These are phyloP conservation scores for Gracilaria caudata DNA, from an alignment of 23 red algal species.

Conservation along the genomic window DNA sequence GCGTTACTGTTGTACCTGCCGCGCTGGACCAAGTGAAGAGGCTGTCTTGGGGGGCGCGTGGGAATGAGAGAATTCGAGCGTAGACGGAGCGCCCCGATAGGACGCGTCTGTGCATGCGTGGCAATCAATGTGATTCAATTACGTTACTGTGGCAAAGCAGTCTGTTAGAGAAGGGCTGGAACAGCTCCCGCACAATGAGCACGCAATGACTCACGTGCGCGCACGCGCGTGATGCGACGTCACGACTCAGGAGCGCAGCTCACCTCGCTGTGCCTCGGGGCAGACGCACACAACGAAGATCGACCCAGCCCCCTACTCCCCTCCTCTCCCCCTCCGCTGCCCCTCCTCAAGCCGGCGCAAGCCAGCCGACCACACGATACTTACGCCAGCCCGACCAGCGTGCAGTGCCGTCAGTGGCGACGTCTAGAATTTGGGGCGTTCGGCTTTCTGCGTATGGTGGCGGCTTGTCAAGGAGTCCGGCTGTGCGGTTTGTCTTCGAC, in stretches of 20 bases:
- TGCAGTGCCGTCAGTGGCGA: neutral
- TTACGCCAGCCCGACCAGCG: neutral
- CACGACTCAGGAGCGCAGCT: neutral
- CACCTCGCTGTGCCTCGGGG: neutral
- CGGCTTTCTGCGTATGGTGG: neutral
- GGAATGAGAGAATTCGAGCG: neutral
- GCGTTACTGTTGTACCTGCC: neutral
- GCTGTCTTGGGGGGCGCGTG: neutral
- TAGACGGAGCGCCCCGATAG: neutral
- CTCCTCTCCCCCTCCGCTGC: neutral
- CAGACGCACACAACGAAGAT: neutral
- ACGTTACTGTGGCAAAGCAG: conserved; percentile 1
- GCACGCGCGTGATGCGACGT: conserved; percentile 18
- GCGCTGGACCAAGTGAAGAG: neutral
- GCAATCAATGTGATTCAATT: neutral
- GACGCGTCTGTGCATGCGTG: neutral
- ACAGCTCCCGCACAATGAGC: neutral
- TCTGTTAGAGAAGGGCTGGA: conserved; percentile 4
- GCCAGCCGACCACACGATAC: neutral
- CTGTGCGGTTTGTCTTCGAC: neutral
- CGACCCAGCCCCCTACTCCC: neutral
- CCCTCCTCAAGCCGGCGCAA: neutral
- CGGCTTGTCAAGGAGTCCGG: neutral
- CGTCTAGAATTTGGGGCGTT: neutral
- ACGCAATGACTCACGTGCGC: conserved; percentile 5